phyloP scores from a whole-genome alignment of 2,329 filamentous ascomycete genomes.

The Blumeriella jaapii region DNA sequence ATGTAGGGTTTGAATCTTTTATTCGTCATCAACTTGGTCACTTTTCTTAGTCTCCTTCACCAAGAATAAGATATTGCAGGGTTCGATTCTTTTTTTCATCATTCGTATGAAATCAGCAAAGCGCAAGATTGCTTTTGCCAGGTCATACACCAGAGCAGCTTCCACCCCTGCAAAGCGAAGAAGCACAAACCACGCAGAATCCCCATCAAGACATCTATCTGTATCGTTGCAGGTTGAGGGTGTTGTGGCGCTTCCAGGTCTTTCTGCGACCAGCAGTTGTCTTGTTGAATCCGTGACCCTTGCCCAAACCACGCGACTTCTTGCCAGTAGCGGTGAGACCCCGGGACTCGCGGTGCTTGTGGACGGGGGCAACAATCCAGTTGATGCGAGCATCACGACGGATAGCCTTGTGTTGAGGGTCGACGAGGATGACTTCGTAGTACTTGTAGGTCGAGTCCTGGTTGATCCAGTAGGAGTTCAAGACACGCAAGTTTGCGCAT shows the following conservation, averaged over 20 bases:
- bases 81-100: slow-evolving; percentile 14
- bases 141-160: slow-evolving; percentile 17
- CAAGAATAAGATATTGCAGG: not conserved
- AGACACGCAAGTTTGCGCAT: slow-evolving; percentile 96
- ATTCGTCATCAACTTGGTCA: too few species aligned
- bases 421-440: slow-evolving; percentile 99
- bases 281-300: slow-evolving; percentile 99
- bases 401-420: slow-evolving; percentile 99
- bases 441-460: slow-evolving; percentile 99
- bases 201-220: slow-evolving; percentile 44
- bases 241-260: slow-evolving; percentile 99
- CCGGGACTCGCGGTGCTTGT: slow-evolving; percentile 99
- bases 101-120: slow-evolving; percentile 17
- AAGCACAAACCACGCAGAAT: slow-evolving; percentile 20
- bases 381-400: slow-evolving; percentile 98
- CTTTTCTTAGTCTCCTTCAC: too few species aligned
- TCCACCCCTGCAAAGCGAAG: slow-evolving; percentile 15
- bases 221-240: slow-evolving; percentile 97
- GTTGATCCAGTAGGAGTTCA: slow-evolving; percentile 99
- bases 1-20: too few species aligned
- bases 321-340: slow-evolving; percentile 98
- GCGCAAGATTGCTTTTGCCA: slow-evolving; percentile 15
- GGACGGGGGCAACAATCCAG: slow-evolving; percentile 99
- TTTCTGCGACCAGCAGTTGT: slow-evolving; percentile 93
- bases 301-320: slow-evolving; percentile 98